Evolutionary conservation across 1,139 yeast genomes (phyloP), one percentile per base, ranked within the genome.

Genomic region (Yamadazyma diospyri): DNA sequence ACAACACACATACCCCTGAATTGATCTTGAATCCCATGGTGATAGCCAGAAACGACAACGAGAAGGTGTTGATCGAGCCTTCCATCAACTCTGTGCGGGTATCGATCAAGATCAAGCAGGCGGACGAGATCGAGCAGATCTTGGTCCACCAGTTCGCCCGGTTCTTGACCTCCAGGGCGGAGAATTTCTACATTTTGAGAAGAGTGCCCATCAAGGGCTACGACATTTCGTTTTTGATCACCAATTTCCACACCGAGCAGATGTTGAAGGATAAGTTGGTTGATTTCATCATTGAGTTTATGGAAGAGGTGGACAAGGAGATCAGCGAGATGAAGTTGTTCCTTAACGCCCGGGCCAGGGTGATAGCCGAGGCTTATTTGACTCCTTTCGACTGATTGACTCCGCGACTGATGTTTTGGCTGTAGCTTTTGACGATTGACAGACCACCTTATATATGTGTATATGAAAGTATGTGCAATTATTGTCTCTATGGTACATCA

Each of bases 261-360:
- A 88, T 92, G 96, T 75, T 89, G 60, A 92, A 94, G 64, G 92
- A 84, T 53, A 94, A 94, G 60, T 74, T 92, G 52, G 96, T 92
- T 31, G 98, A 92, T 59, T 92, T 92, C 56, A 88, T 92, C 49
- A 87, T 92, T 50, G 97, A 92, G 64, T 92, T 94, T 58, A 89
- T 92, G 98, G 98, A 92, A 60, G 98, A 89, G 51, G 98, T 92
- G 16, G 99, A 92, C 61, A 92, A 89, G 65, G 99, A 92, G 60
- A 94, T 92, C 53, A 86, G 96, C 59, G 99, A 92, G 59, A 94
- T 92, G 95, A 94, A 94, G 62, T 72, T 92, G 57, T 94, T 92
- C 58, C 76, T 94, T 59, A 92, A 92, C 56, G 97, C 98, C 17
- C 77, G 99, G 54, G 98, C 99, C 13, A 82, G 99, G 68, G 94